Percentiles rank a stretch among this genome's conserved stretches.
These are phyloP conservation scores for Boletellus deceptivus DNA, from an alignment of 1,284 basidiomycete species.

Conservation along the genomic window DNA sequence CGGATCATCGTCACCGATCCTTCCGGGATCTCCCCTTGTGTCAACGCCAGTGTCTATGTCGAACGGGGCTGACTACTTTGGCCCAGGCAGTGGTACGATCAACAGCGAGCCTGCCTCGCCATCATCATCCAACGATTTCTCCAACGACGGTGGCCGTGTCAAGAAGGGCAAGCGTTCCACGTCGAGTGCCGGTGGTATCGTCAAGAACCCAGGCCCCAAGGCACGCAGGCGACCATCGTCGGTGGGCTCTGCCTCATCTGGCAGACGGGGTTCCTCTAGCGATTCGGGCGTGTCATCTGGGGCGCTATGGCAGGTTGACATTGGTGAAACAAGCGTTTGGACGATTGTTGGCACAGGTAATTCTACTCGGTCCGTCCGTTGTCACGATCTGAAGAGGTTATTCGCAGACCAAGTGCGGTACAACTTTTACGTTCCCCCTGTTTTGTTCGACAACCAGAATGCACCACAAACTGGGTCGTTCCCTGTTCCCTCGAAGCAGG, in stretches of 20 bases:
- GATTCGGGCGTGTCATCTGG: conserved; percentile 70
- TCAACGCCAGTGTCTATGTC: conserved; percentile 61
- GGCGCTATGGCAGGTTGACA: conserved; percentile 83
- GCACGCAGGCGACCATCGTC: conserved; percentile 70
- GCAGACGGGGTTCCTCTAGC: conserved; percentile 59
- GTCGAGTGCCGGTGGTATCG: conserved; percentile 65
- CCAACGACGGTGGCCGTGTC: conserved; percentile 79
- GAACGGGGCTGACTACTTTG: conserved; percentile 62
- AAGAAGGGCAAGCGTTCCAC: conserved; percentile 74
- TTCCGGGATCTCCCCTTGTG: conserved; percentile 65
- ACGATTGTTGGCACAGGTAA: conserved; percentile 87
- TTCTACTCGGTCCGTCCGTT: conserved; percentile 5
- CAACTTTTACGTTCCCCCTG: conserved; percentile 90
- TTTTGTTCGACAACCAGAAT: conserved; percentile 74
- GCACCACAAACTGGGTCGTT: conserved; percentile 63
- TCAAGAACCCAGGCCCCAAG: conserved; percentile 58
- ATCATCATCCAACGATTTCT: conserved; percentile 62
- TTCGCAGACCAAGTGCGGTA: conserved; percentile 77
- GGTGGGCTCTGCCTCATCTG: conserved; percentile 66
- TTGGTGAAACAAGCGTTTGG: conserved; percentile 90
- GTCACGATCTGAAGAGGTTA: conserved; percentile 12
- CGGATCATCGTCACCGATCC: conserved; percentile 57
- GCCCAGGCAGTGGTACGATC: conserved; percentile 36
- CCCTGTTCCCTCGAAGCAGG: conserved; percentile 75
- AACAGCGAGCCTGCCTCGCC: conserved; percentile 70